A percentile compares a stretch with the other conserved stretches of the same genome.
Conservation (phyloP, 805 yeast genomes). For the Priceomyces medius region DNA sequence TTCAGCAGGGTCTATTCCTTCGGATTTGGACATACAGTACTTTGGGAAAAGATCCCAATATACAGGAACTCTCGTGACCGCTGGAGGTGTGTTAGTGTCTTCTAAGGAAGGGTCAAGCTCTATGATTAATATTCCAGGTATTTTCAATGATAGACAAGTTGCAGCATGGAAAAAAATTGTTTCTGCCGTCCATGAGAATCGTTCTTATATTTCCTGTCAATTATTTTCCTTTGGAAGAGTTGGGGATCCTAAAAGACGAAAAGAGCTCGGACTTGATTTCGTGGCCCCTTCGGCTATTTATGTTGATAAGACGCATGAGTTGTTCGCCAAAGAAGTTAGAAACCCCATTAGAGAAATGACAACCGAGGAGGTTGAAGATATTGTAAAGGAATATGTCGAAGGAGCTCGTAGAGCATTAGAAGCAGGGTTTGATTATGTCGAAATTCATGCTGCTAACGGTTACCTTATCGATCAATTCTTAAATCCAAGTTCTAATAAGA, state of each 20-base stretch:
- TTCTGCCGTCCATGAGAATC: constrained; percentile 45
- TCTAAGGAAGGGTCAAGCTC: constrained; percentile 33
- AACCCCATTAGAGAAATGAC: constrained; percentile 18
- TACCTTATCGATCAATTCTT: constrained; percentile 39
- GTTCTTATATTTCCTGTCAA: constrained; percentile 46
- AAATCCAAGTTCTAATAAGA: constrained; percentile 29
- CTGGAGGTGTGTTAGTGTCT: constrained; percentile 35
- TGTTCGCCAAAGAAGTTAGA: constrained; percentile 17
- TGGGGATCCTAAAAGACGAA: constrained; percentile 24
- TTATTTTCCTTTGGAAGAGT: constrained; percentile 54
- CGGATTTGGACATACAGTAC: constrained; percentile 26
- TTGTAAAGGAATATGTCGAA: constrained; percentile 18
- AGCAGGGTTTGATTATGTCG: constrained; percentile 42
- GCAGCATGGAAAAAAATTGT: constrained; percentile 48
- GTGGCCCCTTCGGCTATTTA: constrained; percentile 18
- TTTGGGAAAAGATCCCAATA: constrained; percentile 29
- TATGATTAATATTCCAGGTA: constrained; percentile 47
- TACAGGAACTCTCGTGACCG: constrained; percentile 30
- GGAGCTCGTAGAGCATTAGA: constrained; percentile 30
- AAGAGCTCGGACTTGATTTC: constrained; percentile 18
- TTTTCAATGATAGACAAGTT: constrained; percentile 48
- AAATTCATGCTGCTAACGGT: constrained; percentile 43
- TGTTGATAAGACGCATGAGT: constrained; percentile 14
- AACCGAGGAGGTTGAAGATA: constrained; percentile 19
- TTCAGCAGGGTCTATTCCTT: constrained; percentile 22